phyloP scores from a whole-genome alignment of 495 filamentous ascomycete species.

The Hyaloscypha hepaticicola region DNA sequence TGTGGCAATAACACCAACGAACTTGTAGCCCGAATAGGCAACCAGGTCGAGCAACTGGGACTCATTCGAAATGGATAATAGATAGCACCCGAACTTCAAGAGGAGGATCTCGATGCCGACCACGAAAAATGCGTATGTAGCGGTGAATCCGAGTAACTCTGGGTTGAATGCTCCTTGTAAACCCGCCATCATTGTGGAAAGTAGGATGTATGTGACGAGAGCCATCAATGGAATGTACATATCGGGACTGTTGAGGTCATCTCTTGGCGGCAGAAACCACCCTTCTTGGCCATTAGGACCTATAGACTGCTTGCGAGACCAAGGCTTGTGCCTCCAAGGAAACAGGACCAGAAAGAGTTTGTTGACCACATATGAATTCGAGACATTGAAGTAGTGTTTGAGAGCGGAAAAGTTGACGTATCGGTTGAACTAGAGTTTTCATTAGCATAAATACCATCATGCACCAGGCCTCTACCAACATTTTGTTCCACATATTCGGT shows the following conservation, averaged over 20 bases:
- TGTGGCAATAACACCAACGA: slow-evolving; percentile 91
- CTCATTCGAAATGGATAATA: slow-evolving; percentile 85
- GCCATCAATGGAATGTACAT: slow-evolving; percentile 99
- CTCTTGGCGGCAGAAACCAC: slow-evolving; percentile 90
- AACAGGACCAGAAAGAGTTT: slow-evolving; percentile 90
- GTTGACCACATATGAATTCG: slow-evolving; percentile 84
- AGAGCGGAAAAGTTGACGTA: slow-evolving; percentile 88
- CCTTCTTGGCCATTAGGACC: slow-evolving; percentile 70
- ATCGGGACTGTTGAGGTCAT: slow-evolving; percentile 96
- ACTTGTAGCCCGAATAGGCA: slow-evolving; percentile 98
- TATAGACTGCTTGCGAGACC: slow-evolving; percentile 72
- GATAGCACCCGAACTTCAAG: slow-evolving; percentile 88
- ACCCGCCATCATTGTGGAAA: slow-evolving; percentile 85
- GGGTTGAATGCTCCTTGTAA: slow-evolving; percentile 92
- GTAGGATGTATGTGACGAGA: slow-evolving; percentile 93
- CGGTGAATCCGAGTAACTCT: slow-evolving; percentile 85
- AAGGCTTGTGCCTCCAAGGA: slow-evolving; percentile 95
- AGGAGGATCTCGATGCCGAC: slow-evolving; percentile 83
- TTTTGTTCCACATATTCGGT: slow-evolving; percentile 94
- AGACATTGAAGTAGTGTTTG: slow-evolving; percentile 98
- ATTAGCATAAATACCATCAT: neutral
- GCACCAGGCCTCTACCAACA: slow-evolving; percentile 44
- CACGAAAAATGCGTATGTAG: slow-evolving; percentile 76
- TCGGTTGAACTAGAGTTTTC: slow-evolving; percentile 73
- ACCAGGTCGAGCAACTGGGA: slow-evolving; percentile 87